Evolutionary conservation across 352 stramenopile genomes (phyloP).

Genomic region (Pythium rhizo-oryzae): DNA sequence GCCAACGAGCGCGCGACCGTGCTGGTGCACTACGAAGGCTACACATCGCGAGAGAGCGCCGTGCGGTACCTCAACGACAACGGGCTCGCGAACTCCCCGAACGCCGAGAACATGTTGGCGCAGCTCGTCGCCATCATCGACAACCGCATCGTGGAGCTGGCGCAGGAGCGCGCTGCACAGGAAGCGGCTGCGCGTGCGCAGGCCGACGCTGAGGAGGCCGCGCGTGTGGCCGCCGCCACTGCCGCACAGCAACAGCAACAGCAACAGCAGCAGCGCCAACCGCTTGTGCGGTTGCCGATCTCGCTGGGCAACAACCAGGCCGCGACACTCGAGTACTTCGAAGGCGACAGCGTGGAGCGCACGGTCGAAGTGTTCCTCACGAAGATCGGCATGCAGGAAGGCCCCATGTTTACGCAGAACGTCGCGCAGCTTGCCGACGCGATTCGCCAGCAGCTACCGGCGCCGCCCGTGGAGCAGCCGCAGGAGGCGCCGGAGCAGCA

Average conservation of each 20-base stretch:
- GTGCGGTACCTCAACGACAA: slow-evolving; percentile 64
- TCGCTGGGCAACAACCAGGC: slow-evolving; percentile 51
- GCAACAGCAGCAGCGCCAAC: slow-evolving; percentile 29
- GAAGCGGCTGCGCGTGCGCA: slow-evolving; percentile 16
- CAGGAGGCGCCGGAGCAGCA: slow-evolving; percentile 22
- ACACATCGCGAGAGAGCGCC: slow-evolving; percentile 59
- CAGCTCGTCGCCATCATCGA: slow-evolving; percentile 67
- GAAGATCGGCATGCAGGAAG: slow-evolving; percentile 48
- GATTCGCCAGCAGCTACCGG: slow-evolving; percentile 37
- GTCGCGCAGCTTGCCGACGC: slow-evolving; percentile 43
- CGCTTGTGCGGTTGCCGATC: slow-evolving; percentile 51
- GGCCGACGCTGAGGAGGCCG: slow-evolving; percentile 9
- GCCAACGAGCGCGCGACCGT: slow-evolving; percentile 48
- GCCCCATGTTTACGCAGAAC: slow-evolving; percentile 44
- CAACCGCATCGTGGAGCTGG: slow-evolving; percentile 42
- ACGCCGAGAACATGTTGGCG: slow-evolving; percentile 45
- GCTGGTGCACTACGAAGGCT: slow-evolving; percentile 68
- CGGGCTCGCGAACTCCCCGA: slow-evolving; percentile 42
- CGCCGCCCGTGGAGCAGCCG: neutral
- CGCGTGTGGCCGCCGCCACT: neutral
- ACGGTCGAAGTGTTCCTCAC: slow-evolving; percentile 71
- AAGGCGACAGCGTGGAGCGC: slow-evolving; percentile 67
- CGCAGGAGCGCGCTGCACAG: slow-evolving; percentile 39
- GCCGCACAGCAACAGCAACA: neutral
- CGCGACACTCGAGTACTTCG: slow-evolving; percentile 64